Base-by-base conservation (phyloP, 2,329 filamentous ascomycete genomes). In the Penicillium sclerotiorum region DNA sequence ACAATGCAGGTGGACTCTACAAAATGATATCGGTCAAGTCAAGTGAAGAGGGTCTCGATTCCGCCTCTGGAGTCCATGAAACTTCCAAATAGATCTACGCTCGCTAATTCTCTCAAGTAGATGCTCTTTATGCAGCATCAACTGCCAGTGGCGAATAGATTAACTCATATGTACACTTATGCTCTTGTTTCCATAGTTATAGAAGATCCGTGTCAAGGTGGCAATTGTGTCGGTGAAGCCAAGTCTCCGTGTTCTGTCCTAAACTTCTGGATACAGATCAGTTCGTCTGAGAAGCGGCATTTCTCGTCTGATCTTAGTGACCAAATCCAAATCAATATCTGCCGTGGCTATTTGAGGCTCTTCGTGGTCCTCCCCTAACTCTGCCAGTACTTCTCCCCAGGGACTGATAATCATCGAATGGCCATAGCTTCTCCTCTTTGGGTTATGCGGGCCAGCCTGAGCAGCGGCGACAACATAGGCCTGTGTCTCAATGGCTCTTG, bases 401-500 rank as follows among this genome's bases (percentile, higher is more conserved):
- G 93, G 92, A 67, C 89, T 87, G 21, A 96, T 80, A 39, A 95
- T 87, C 75, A 95, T 84, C 60, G 88, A 89, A 67, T 90, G 87
- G 0, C 93, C 93, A 72, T 94, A 96, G 70, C 89, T 95, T 22
- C 82, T 80, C 50, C 93, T 78, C 71, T 85, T 90, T 54, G 84
- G 82, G 60, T 90, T 91, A 66, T 87, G 90, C 30, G 76, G 69
- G 1, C 91, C 92, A 18, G 83, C 81, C 71, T 96, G 92, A 32
- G 91, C 93, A 1, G 92, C 86, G 8, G 92, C 93, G 53, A 96
- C 76, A 2, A 96, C 86, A 76, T 89, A 97, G 47, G 85, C 84
- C 73, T 96, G 89, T 15, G 87, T 90, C 77, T 96, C 93, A 52
- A 96, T 90, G 8, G 93, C 93, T 39, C 93, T 79, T 3, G 90